These are phyloP conservation scores for Naganishia albida DNA, from an alignment of 1,284 basidiomycete genomes.

Conservation along the genomic window DNA sequence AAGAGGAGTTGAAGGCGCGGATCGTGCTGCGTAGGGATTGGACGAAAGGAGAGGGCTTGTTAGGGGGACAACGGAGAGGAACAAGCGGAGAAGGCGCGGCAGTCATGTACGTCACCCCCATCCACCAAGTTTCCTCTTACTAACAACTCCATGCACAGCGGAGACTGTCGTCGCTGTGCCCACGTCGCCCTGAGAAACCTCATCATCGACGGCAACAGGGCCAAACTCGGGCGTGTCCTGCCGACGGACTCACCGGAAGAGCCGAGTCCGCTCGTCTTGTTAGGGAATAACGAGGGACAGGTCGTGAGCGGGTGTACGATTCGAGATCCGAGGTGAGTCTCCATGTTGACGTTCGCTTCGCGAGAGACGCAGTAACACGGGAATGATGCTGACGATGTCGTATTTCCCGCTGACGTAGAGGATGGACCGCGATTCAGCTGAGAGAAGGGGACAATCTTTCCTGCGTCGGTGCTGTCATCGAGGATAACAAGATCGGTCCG, in stretches of 20 bases:
- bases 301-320: slow-evolving; percentile 43
- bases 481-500: slow-evolving; percentile 52
- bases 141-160: slow-evolving; percentile 31
- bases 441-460: slow-evolving; percentile 52
- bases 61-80: background rate
- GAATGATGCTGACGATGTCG: too few species aligned
- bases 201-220: slow-evolving; percentile 51
- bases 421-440: slow-evolving; percentile 53
- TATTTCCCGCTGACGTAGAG: slow-evolving; percentile 37
- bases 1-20: slow-evolving; percentile 50
- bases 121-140: background rate
- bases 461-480: slow-evolving; percentile 49
- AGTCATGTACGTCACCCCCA: slow-evolving; percentile 7
- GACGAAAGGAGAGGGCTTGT: background rate
- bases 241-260: slow-evolving; percentile 35
- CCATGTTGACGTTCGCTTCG: background rate
- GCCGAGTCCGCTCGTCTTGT: slow-evolving; percentile 44
- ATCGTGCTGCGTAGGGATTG: slow-evolving; percentile 36
- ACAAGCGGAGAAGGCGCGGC: slow-evolving; percentile 1
- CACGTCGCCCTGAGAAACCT: slow-evolving; percentile 48
- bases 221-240: slow-evolving; percentile 44
- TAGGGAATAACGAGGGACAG: slow-evolving; percentile 55
- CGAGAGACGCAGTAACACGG: too few species aligned
- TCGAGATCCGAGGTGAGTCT: slow-evolving; percentile 41
- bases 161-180: slow-evolving; percentile 55